Percentiles rank a stretch among this genome's conserved stretches.
Conservation (phyloP, 2,329 filamentous ascomycete species). For the Amylocarpus encephaloides region DNA sequence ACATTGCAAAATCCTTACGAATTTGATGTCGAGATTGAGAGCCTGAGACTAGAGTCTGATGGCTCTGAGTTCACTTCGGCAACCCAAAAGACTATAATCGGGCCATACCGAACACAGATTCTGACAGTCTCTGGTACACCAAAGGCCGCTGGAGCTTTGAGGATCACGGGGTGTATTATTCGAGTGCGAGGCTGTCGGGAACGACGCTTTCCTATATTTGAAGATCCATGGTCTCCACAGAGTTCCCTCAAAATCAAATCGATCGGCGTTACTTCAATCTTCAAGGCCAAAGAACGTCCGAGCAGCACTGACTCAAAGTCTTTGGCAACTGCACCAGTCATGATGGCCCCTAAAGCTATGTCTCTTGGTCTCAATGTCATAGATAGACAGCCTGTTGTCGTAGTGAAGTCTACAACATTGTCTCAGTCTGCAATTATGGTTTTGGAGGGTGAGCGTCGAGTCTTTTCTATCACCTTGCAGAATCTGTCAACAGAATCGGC, state of each 20-base stretch:
- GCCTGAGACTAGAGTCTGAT: constrained; percentile 65
- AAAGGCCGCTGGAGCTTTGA: constrained; percentile 58
- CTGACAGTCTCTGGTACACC: constrained; percentile 66
- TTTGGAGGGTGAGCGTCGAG: constrained; percentile 77
- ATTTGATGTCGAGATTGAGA: constrained; percentile 84
- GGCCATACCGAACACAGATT: constrained; percentile 76
- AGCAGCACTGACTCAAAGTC: constrained; percentile 28
- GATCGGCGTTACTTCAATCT: constrained; percentile 53
- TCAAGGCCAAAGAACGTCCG: constrained; percentile 27
- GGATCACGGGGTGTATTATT: constrained; percentile 70
- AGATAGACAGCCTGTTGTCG: constrained; percentile 67
- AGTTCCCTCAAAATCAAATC: constrained; percentile 69
- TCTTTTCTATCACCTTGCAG: constrained; percentile 71
- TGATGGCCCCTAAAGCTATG: constrained; percentile 41
- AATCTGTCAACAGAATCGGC: constrained; percentile 67
- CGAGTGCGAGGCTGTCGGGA: constrained; percentile 77
- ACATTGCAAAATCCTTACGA: constrained; percentile 93
- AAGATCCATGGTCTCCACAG: constrained; percentile 66
- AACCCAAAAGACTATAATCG: constrained; percentile 60
- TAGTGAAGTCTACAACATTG: constrained; percentile 69
- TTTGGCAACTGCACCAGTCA: constrained; percentile 35
- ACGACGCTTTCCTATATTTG: constrained; percentile 78
- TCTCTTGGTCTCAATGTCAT: constrained; percentile 67
- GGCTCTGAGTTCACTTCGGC: constrained; percentile 66
- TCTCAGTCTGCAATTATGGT: constrained; percentile 86